Evolutionary conservation across 768 basidiomycete species (phyloP).

Genomic region (Boletus rubroflammeus): DNA sequence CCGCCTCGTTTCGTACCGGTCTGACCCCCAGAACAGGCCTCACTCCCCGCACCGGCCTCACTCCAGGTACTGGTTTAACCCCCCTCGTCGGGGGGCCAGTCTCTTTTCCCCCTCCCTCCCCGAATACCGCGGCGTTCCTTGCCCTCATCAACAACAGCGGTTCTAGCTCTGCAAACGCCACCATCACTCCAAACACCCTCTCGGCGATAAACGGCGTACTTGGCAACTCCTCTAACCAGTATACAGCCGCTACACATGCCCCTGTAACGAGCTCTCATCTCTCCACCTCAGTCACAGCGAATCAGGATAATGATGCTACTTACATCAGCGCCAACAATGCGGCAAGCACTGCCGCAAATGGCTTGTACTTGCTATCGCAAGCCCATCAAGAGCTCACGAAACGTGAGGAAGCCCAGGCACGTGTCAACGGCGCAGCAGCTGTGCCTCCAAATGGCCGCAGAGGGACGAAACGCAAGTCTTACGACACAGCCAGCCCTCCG

Average conservation of each 20-base stretch:
- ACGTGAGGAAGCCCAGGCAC: constrained; percentile 81
- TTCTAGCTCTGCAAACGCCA: constrained; percentile 35
- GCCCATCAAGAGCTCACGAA: constrained; percentile 96
- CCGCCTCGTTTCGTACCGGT: constrained; percentile 73
- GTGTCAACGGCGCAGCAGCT: constrained; percentile 43
- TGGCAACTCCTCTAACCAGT: constrained; percentile 34
- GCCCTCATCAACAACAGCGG: constrained; percentile 76
- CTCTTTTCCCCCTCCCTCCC: constrained; percentile 78
- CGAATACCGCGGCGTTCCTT: constrained; percentile 89
- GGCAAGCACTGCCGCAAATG: constrained; percentile 77
- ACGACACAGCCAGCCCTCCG: constrained; percentile 44
- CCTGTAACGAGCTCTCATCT: constrained; percentile 34
- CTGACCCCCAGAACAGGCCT: constrained; percentile 85
- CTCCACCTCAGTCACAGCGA: constrained; percentile 34
- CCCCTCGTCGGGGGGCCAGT: constrained; percentile 73
- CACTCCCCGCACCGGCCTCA: constrained; percentile 81
- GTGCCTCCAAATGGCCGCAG: constrained; percentile 38
- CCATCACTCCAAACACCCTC: constrained; percentile 60
- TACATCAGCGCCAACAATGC: constrained; percentile 51
- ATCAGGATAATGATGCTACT: constrained; percentile 30
- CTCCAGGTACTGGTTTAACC: constrained; percentile 72
- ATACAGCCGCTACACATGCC: constrained; percentile 29
- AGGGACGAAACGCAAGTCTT: constrained; percentile 67
- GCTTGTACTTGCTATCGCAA: constrained; percentile 89
- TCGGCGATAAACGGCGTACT: constrained; percentile 73